These are phyloP conservation scores for Linum lewisii DNA, from an alignment of 345 rosid genomes.

Conservation along the genomic window DNA sequence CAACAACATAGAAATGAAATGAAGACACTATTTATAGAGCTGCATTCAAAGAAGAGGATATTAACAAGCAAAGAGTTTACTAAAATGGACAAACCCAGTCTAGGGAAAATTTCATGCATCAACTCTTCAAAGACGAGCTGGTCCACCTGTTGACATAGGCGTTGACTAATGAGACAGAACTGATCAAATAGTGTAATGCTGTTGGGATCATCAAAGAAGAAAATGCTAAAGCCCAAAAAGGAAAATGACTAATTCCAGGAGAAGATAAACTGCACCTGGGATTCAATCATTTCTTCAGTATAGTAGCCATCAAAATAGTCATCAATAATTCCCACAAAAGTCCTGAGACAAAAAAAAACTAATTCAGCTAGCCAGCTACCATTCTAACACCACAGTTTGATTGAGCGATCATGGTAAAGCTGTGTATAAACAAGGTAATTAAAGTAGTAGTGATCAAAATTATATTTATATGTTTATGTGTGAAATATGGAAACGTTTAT, in stretches of 20 bases:
- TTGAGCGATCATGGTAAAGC: no score
- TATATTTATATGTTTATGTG: not conserved
- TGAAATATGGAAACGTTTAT: not conserved
- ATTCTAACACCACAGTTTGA: no score
- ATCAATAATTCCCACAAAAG: constrained; percentile 83
- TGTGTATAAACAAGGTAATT: no score
- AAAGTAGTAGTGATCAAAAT: not conserved
- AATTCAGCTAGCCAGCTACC: constrained; percentile 12
- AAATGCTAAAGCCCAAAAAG: constrained; percentile 4
- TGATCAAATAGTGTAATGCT: constrained; percentile 2
- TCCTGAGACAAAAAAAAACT: constrained; percentile 39
- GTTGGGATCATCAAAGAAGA: not conserved
- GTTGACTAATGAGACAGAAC: not conserved
- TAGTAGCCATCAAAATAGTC: constrained; percentile 89
- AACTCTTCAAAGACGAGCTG: constrained; percentile 95
- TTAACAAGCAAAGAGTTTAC: constrained; percentile 5
- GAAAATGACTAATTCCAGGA: constrained; percentile 9
- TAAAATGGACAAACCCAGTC: constrained; percentile 65
- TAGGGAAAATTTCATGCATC: constrained; percentile 89
- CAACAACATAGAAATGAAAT: constrained; percentile 36
- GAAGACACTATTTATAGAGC: constrained; percentile 30
- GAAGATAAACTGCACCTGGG: constrained; percentile 48
- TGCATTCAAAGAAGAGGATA: constrained; percentile 14
- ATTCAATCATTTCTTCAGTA: constrained; percentile 90
- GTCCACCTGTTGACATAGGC: constrained; percentile 55